Evolutionary conservation across 176 grass and related monocot genomes (phyloP).

Genomic region (Secale cereale): DNA sequence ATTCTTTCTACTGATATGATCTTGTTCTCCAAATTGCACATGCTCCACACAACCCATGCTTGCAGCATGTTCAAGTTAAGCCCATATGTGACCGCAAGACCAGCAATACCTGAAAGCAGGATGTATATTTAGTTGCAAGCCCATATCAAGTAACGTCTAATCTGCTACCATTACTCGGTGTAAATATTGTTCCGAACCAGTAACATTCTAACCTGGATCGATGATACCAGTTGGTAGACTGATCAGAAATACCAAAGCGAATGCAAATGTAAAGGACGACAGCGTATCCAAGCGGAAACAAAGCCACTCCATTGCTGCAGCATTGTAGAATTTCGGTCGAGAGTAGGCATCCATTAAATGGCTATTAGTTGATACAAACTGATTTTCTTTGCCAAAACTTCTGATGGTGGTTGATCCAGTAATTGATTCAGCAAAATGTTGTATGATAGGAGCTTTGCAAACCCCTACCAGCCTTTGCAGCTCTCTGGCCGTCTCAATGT

Average conservation of each 20-base stretch:
- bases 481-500: constrained; percentile 76
- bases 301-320: constrained; percentile 72
- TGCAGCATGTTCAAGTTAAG: constrained; percentile 84
- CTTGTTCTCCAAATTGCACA: constrained; percentile 77
- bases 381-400: constrained; percentile 71
- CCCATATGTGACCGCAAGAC: constrained; percentile 84
- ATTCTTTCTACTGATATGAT: constrained; percentile 95
- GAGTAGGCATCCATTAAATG: constrained; percentile 66
- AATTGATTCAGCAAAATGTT: constrained; percentile 90
- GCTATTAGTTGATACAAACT: constrained; percentile 61
- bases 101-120: constrained; percentile 62
- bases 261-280: constrained; percentile 78
- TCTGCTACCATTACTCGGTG: not conserved
- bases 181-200: not conserved
- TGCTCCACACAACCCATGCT: constrained; percentile 66
- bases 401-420: constrained; percentile 82
- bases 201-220: constrained; percentile 64
- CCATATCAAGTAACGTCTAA: not conserved
- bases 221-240: constrained; percentile 62
- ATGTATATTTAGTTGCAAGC: not conserved
- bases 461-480: constrained; percentile 65
- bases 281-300: constrained; percentile 65
- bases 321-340: constrained; percentile 69
- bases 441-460: constrained; percentile 88
- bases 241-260: constrained; percentile 69